Evolutionary conservation across 805 yeast species (phyloP).

Genomic region (Pichia scutulata): DNA sequence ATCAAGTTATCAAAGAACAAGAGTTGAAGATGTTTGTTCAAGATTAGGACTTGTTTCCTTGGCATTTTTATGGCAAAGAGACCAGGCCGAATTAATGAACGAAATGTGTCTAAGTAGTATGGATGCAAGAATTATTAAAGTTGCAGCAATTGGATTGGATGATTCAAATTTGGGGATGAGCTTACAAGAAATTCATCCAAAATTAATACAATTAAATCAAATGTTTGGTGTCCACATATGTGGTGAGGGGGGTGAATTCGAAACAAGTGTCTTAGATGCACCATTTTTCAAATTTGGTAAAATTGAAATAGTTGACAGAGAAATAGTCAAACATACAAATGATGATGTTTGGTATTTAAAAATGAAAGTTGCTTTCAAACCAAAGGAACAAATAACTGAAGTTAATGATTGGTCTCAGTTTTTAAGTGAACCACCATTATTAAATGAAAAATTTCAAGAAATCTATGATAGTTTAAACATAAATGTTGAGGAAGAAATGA

Average conservation of each 20-base stretch:
- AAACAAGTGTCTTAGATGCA: slow-evolving; percentile 84
- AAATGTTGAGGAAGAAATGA: background rate
- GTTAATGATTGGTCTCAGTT: slow-evolving; percentile 9
- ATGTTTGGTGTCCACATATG: slow-evolving; percentile 84
- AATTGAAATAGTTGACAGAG: slow-evolving; percentile 34
- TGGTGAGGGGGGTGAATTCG: slow-evolving; percentile 99
- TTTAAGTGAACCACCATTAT: slow-evolving; percentile 30
- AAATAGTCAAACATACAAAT: slow-evolving; percentile 39
- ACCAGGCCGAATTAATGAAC: slow-evolving; percentile 68
- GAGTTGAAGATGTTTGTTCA: slow-evolving; percentile 87
- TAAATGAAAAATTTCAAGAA: slow-evolving; percentile 34
- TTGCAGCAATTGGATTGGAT: slow-evolving; percentile 83
- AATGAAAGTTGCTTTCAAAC: slow-evolving; percentile 43
- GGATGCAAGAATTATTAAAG: slow-evolving; percentile 85
- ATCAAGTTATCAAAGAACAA: slow-evolving; percentile 88
- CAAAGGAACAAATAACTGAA: slow-evolving; percentile 11
- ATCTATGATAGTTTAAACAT: slow-evolving; percentile 7
- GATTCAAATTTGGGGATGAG: slow-evolving; percentile 60
- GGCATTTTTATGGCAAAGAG: slow-evolving; percentile 85
- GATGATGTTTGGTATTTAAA: slow-evolving; percentile 69
- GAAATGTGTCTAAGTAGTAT: slow-evolving; percentile 65
- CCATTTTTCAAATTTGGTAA: slow-evolving; percentile 63
- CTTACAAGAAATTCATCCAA: slow-evolving; percentile 54
- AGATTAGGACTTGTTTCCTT: slow-evolving; percentile 62
- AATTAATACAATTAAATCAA: slow-evolving; percentile 46